These are phyloP conservation scores for Chloranthus sessilifolius DNA, from an alignment of 164 flowering plant species.

Conservation along the genomic window DNA sequence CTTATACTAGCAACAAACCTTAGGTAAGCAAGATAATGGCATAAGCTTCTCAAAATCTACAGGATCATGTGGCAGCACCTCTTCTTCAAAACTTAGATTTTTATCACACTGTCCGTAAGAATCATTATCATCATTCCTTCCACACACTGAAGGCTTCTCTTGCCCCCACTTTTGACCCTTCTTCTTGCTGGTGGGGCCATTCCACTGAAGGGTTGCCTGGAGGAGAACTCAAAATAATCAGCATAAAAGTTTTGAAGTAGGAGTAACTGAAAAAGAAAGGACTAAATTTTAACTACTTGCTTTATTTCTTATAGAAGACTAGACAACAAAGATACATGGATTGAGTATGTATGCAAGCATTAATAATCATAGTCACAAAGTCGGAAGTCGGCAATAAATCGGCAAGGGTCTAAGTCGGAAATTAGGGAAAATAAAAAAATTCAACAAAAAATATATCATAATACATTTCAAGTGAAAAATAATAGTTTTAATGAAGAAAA, in stretches of 20 bases:
- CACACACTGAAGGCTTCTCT: constrained; percentile 38
- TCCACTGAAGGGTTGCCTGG: constrained; percentile 65
- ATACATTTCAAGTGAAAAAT: too few species aligned
- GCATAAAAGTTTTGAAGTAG: too few species aligned
- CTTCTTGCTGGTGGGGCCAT: constrained; percentile 77
- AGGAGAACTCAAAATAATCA: too few species aligned
- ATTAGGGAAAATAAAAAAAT: too few species aligned
- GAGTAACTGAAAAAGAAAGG: constrained; percentile 3
- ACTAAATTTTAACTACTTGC: not conserved
- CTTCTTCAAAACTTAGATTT: constrained; percentile 20
- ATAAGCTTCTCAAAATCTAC: constrained; percentile 62
- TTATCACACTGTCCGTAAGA: constrained; percentile 19
- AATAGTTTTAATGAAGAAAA: too few species aligned
- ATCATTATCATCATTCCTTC: constrained; percentile 25
- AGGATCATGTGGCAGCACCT: constrained; percentile 13
- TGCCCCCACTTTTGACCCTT: constrained; percentile 95
- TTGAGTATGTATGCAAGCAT: too few species aligned
- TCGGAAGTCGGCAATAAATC: too few species aligned
- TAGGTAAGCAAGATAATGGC: constrained; percentile 44
- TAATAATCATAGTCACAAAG: too few species aligned
- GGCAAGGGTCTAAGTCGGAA: too few species aligned
- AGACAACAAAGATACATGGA: too few species aligned
- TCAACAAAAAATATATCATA: too few species aligned
- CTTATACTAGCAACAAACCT: constrained; percentile 51
- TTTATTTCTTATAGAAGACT: not conserved